These are phyloP conservation scores for Penicillium maclennaniae DNA, from an alignment of 495 filamentous ascomycete genomes.

Conservation along the genomic window DNA sequence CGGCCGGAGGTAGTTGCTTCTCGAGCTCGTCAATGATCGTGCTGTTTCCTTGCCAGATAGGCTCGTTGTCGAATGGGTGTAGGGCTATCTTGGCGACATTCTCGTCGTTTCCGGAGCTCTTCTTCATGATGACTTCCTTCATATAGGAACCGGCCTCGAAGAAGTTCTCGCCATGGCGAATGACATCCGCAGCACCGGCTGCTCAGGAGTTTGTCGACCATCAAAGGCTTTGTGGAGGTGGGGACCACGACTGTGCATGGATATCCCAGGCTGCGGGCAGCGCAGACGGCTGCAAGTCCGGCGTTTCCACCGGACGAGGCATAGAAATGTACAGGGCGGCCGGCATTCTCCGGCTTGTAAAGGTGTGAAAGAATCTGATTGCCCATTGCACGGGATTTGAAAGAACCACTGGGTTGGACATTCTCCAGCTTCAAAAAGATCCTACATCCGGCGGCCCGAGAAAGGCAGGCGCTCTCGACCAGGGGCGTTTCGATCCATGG, in stretches of 20 bases:
- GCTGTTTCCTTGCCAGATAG: constrained; percentile 77
- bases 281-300: constrained; percentile 82
- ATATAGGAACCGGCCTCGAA: constrained; percentile 73
- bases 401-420: constrained; percentile 87
- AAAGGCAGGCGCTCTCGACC: constrained; percentile 63
- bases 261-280: constrained; percentile 63
- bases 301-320: constrained; percentile 87
- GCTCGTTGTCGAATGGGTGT: constrained; percentile 78
- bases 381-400: constrained; percentile 90
- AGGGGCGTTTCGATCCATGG: constrained; percentile 75
- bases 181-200: constrained; percentile 65
- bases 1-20: constrained; percentile 47
- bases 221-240: constrained; percentile 57
- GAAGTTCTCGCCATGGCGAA: constrained; percentile 70
- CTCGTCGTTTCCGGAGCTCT: constrained; percentile 25
- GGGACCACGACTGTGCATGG: constrained; percentile 83
- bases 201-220: constrained; percentile 69
- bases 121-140: constrained; percentile 55
- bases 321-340: constrained; percentile 68
- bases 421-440: constrained; percentile 94
- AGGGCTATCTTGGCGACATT: constrained; percentile 74
- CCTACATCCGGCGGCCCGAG: constrained; percentile 66
- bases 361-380: constrained; percentile 66
- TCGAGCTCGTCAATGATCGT: constrained; percentile 73
- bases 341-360: constrained; percentile 35